Evolutionary conservation across 345 rosid species (phyloP), one percentile per base, ranked within the genome.

Genomic region (Microthlaspi erraticum): DNA sequence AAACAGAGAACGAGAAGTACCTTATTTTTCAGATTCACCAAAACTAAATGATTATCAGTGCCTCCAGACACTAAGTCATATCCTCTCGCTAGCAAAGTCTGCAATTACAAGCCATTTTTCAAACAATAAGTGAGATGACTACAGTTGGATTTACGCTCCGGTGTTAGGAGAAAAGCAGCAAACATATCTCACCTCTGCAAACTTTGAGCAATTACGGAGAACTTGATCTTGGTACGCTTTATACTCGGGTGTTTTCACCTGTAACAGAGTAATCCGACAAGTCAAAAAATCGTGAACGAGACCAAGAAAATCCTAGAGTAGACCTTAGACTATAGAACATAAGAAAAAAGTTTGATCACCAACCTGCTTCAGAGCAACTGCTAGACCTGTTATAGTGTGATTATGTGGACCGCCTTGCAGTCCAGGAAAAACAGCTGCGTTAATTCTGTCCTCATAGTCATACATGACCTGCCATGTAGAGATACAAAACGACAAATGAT

Each of bases 381-480:
- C 98, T 65, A 93, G 81, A 72, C 89, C 98, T 31, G 93, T 10
- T 56, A 93, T 93, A 17, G 98, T 93, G 80, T 93, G 97, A 70
- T 93, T 93, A 78, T 93, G 98, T 8, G 98, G 98, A 67, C 98
- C 98, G 54, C 98, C 98, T 80, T 93, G 98, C 68, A 93, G 83
- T 69, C 98, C 98, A 46, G 97, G 98, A 70, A 93, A 93, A 59
- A 93, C 98, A 13, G 98, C 94, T 76, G 86, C 85, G 70, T 93
- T 93, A 52, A 93, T 90, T 83, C 78, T 87, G 79, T 90, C 97
- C 69, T 87, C 93, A 43, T 70, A 85, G 78, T 87, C 97, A 82
- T 90, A 93, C 89, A 87, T 77, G 37, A 87, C 94, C 98, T 93
- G 82, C 10, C 64, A 72, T 49, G 75, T 45, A 54, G 56, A 59